Conservation (phyloP, 345 rosid genomes). For the Cardamine occulta region DNA sequence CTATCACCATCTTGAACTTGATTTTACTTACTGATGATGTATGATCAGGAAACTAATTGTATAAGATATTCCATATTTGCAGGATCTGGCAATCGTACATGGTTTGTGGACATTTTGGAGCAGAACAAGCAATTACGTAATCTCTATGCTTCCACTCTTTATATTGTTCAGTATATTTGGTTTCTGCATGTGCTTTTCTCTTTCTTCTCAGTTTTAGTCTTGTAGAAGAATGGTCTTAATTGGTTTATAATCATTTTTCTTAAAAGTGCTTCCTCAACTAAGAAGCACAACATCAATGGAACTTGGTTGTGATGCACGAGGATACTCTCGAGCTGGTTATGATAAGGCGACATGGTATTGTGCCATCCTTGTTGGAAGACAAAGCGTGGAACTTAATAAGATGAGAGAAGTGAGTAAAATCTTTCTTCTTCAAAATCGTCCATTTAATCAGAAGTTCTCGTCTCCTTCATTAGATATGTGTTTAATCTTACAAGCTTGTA, state of each 20-base stretch:
- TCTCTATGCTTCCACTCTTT: constrained; percentile 22
- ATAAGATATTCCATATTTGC: constrained; percentile 42
- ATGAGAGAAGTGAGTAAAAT: constrained; percentile 82
- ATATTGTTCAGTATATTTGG: constrained; percentile 20
- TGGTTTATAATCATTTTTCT: constrained; percentile 29
- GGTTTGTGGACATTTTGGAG: constrained; percentile 72
- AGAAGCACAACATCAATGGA: constrained; percentile 82
- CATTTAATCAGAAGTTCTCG: not conserved
- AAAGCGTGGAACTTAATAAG: constrained; percentile 72
- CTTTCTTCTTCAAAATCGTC: not conserved
- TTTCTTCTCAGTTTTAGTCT: constrained; percentile 19
- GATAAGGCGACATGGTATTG: constrained; percentile 82
- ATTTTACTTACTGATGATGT: constrained; percentile 27
- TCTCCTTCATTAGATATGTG: constrained; percentile 33
- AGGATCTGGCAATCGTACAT: constrained; percentile 76
- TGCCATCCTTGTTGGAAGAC: constrained; percentile 89
- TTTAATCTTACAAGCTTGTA: constrained; percentile 51
- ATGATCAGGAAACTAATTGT: constrained; percentile 31
- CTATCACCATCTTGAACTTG: constrained; percentile 37
- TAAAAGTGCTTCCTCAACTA: constrained; percentile 80
- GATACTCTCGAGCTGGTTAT: constrained; percentile 87
- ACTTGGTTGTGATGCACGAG: constrained; percentile 92
- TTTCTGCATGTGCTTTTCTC: constrained; percentile 18
- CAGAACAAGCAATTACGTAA: constrained; percentile 82
- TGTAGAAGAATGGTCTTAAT: constrained; percentile 29